These are phyloP conservation scores for Kwoniella botswanensis DNA, from an alignment of 768 basidiomycete genomes.

Conservation along the genomic window DNA sequence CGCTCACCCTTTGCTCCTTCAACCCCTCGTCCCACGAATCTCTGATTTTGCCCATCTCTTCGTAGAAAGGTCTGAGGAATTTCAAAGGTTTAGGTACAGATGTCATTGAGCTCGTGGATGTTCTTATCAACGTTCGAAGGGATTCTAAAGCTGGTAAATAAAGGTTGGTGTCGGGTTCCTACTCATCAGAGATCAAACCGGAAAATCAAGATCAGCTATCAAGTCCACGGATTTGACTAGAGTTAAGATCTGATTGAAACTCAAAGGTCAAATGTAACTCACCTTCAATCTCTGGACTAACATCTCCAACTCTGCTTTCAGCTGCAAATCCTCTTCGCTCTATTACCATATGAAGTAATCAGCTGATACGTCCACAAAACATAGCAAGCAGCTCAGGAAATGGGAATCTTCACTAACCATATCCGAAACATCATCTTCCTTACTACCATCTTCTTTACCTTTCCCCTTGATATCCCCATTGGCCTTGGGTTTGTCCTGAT, in stretches of 20 bases:
- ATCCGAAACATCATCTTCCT: slow-evolving; percentile 35
- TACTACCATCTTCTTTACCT: slow-evolving; percentile 50
- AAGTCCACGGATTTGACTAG: no score
- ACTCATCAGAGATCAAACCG: slow-evolving; percentile 8
- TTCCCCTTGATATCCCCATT: slow-evolving; percentile 56
- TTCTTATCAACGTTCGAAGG: slow-evolving; percentile 87
- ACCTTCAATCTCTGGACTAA: slow-evolving; percentile 92
- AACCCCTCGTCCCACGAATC: slow-evolving; percentile 73
- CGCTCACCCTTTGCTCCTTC: slow-evolving; percentile 51
- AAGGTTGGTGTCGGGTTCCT: slow-evolving; percentile 87
- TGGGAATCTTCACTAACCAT: slow-evolving; percentile 60
- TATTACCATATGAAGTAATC: not conserved
- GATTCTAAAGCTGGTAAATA: slow-evolving; percentile 92
- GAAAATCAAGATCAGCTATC: no score
- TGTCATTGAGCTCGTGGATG: slow-evolving; percentile 98
- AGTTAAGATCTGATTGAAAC: no score
- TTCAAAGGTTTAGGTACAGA: slow-evolving; percentile 98
- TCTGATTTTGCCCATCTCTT: slow-evolving; percentile 82
- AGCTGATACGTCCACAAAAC: not conserved
- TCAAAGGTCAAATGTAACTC: no score
- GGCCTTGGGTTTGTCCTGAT: slow-evolving; percentile 57
- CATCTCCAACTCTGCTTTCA: slow-evolving; percentile 96
- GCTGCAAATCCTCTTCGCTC: slow-evolving; percentile 85
- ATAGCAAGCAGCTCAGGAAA: no score
- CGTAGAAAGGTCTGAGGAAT: slow-evolving; percentile 93